Evolutionary conservation across 805 yeast genomes (phyloP).

Genomic region (Ogataea nitratoaversa): DNA sequence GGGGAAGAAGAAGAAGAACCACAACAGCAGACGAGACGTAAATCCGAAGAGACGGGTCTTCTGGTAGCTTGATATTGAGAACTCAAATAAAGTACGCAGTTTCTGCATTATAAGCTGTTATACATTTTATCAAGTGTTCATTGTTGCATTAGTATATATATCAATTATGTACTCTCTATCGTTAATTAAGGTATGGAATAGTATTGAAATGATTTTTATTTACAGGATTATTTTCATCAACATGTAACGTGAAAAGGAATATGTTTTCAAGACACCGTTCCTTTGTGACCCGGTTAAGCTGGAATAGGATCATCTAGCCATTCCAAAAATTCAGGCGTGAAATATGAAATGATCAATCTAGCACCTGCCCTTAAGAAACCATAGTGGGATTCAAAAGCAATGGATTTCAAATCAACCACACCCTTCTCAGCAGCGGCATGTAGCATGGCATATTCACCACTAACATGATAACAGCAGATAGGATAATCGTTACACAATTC

Average conservation of each 20-base stretch:
- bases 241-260: no score
- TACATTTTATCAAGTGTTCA: no score
- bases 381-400: slow-evolving; percentile 82
- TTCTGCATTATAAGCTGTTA: no score
- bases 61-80: not conserved
- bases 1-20: slow-evolving; percentile 19
- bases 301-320: slow-evolving; percentile 57
- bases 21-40: slow-evolving; percentile 2
- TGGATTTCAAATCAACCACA: slow-evolving; percentile 73
- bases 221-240: no score
- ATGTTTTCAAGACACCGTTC: no score
- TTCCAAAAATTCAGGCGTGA: slow-evolving; percentile 92
- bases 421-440: slow-evolving; percentile 98
- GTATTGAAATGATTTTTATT: no score
- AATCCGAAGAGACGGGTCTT: not conserved
- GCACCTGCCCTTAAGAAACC: slow-evolving; percentile 97
- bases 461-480: slow-evolving; percentile 90
- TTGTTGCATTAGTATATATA: no score
- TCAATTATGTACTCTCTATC: no score
- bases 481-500: slow-evolving; percentile 81
- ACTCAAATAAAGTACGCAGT: no score
- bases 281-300: no score
- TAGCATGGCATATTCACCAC: slow-evolving; percentile 96
- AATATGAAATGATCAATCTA: slow-evolving; percentile 81
- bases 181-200: no score